Base-by-base conservation (phyloP, 2,329 filamentous ascomycete genomes). In the Epichloe gansuensis region DNA sequence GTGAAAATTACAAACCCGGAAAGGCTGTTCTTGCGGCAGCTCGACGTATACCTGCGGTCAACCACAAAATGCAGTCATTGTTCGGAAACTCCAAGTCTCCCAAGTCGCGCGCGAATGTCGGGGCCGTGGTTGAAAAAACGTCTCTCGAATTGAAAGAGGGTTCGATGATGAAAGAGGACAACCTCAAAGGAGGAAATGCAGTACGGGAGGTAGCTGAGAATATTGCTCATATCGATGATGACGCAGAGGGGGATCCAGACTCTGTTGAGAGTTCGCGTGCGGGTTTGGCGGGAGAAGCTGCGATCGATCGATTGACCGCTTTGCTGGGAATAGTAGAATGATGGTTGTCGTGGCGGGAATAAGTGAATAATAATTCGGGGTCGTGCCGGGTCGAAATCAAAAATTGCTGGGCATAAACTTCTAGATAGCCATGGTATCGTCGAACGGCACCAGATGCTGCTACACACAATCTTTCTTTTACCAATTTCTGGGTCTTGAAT, bases 1-100 rank as follows among this genome's bases (percentile, higher is more conserved):
- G 62, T 3, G 56, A 55, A 15, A 55, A 50, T n/a, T 59, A 60
- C 45, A 57, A 59, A 27, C 59, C 58, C 9, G 58, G 56, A 36
- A 56, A 56, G 12, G 55, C 56, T 3, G 35, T 53, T 3, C 40
- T 58, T 4, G 58, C 49, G 8, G 57, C 53, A 17, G 54, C 56
- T 40, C 54, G 51, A 36, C 51, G 53, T 13, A 40, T 35, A 11
- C 47, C 42, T 38, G 23, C 40, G 15, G 34, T 42, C 6, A 50
- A 46, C 13, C 35, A 23, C 7, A 40, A 43, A 15, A 46, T 27
- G 36, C 41, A 34, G 25, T 50, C 34, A 21, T 15, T 49, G 9
- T 43, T 40, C 31, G 51, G 38, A 2, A 21, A 35, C 13, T 27
- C 15, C 11, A 25, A 39, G 9, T 47, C 51, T 34, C n/a, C 13